Conservation (phyloP, 1,139 yeast genomes). For the Entelexis sorbosivorans region DNA sequence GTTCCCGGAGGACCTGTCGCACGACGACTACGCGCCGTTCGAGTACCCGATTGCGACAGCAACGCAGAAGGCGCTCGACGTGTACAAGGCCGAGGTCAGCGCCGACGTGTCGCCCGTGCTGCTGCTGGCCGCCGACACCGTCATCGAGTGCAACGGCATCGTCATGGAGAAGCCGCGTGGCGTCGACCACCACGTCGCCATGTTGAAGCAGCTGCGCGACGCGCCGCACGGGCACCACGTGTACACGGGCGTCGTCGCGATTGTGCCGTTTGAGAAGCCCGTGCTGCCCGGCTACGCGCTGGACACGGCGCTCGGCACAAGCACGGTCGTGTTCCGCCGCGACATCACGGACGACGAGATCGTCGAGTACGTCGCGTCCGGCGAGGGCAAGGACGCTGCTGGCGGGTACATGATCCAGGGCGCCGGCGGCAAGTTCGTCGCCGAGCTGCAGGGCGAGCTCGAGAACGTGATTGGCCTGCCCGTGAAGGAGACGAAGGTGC, state of each 20-base stretch:
- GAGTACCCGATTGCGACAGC: constrained; percentile 69
- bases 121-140: constrained; percentile 73
- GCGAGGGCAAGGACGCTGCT: constrained; percentile 73
- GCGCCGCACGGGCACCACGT: constrained; percentile 41
- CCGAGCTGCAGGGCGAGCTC: constrained; percentile 62
- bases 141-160: constrained; percentile 45
- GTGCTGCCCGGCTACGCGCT: constrained; percentile 34
- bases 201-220: constrained; percentile 40
- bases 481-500: constrained; percentile 42
- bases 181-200: constrained; percentile 40
- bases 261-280: constrained; percentile 36
- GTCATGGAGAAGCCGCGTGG: constrained; percentile 70
- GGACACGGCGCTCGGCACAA: constrained; percentile 36
- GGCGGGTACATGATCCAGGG: constrained; percentile 90
- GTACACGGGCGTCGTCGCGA: constrained; percentile 54
- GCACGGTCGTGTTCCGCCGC: constrained; percentile 41
- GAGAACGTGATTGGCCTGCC: constrained; percentile 90
- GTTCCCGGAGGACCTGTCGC: constrained; percentile 66
- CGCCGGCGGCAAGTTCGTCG: constrained; percentile 45
- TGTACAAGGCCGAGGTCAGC: constrained; percentile 37
- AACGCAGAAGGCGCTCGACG: constrained; percentile 49
- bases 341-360: constrained; percentile 44
- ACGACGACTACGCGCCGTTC: constrained; percentile 39
- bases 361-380: constrained; percentile 49
- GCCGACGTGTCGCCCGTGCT: constrained; percentile 35